Percentiles rank a stretch among this genome's conserved stretches.
Evolutionary conservation across 2,329 filamentous ascomycete species (phyloP).

Genomic region (Penicillium sp.): DNA sequence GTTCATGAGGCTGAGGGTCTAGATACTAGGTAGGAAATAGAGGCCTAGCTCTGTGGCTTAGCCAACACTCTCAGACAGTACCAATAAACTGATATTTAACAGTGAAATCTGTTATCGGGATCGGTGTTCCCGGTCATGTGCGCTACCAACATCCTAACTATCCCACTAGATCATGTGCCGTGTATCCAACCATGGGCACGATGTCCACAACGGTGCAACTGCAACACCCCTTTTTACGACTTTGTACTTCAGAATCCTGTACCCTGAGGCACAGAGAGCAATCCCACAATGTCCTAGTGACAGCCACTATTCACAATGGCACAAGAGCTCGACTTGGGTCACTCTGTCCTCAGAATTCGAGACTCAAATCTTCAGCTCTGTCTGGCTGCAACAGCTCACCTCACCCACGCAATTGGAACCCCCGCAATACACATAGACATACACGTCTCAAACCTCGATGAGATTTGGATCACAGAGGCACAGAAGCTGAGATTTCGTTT

Average conservation of each 20-base stretch:
- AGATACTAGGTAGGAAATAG: too few species aligned
- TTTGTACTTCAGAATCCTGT: too few species aligned
- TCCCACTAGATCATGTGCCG: too few species aligned
- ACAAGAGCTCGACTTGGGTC: conserved; percentile 9
- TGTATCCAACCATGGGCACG: too few species aligned
- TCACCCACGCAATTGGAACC: not conserved
- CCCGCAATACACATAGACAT: not conserved
- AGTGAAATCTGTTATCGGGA: not conserved
- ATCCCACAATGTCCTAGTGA: not conserved
- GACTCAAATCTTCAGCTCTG: conserved; percentile 8
- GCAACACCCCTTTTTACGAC: too few species aligned
- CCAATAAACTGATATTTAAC: not conserved
- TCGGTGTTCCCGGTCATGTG: not conserved
- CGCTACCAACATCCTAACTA: not conserved
- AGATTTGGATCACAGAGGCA: conserved; percentile 30
- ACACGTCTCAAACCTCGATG: conserved; percentile 5
- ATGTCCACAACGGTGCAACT: not conserved
- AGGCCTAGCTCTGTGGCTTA: not conserved
- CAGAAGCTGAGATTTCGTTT: conserved; percentile 30
- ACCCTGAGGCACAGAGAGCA: not conserved
- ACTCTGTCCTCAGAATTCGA: not conserved
- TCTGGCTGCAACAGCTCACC: not conserved
- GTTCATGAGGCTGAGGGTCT: conserved; percentile 2
- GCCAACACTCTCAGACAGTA: not conserved
- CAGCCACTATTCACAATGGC: conserved; percentile 17